A percentile compares a stretch with the other conserved stretches of the same genome.
phyloP scores from a whole-genome alignment of 208 protist species.

The Wallacemonas sp. region DNA sequence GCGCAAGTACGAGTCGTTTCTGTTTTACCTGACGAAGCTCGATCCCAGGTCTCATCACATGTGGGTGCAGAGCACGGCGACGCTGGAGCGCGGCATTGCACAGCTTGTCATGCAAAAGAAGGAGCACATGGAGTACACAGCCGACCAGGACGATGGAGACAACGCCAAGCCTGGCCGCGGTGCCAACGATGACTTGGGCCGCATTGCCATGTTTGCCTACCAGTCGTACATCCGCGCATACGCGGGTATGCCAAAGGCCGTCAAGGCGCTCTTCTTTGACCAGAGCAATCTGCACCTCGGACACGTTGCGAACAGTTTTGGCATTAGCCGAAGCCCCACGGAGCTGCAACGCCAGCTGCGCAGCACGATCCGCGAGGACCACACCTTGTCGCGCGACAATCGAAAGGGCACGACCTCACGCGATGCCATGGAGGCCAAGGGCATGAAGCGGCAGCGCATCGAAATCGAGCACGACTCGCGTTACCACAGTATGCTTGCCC shows the following conservation, averaged over 20 bases:
- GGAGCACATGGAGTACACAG: not conserved
- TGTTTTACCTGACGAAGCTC: constrained; percentile 95
- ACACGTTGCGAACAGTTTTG: constrained; percentile 94
- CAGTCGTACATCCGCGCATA: constrained; percentile 98
- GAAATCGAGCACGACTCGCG: constrained; percentile 77
- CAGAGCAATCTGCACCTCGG: constrained; percentile 94
- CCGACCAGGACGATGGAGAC: constrained; percentile 4
- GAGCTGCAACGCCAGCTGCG: constrained; percentile 74
- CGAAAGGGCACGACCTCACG: constrained; percentile 38
- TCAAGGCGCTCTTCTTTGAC: constrained; percentile 55
- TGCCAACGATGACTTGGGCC: constrained; percentile 94
- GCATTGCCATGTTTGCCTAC: constrained; percentile 96
- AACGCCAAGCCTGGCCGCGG: constrained; percentile 41
- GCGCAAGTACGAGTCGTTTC: constrained; percentile 76
- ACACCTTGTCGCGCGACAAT: constrained; percentile 62
- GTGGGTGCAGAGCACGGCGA: constrained; percentile 93
- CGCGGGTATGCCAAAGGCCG: constrained; percentile 73
- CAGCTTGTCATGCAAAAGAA: constrained; percentile 64
- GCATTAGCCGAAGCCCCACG: constrained; percentile 83
- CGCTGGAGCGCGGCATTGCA: constrained; percentile 93
- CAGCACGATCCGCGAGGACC: constrained; percentile 66
- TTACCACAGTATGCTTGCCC: constrained; percentile 70
- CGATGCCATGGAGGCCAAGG: constrained; percentile 18
- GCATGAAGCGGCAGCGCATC: constrained; percentile 57
- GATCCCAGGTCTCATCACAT: constrained; percentile 95